Base-by-base conservation (phyloP, 164 flowering plant genomes). In the Vitis rupestris region DNA sequence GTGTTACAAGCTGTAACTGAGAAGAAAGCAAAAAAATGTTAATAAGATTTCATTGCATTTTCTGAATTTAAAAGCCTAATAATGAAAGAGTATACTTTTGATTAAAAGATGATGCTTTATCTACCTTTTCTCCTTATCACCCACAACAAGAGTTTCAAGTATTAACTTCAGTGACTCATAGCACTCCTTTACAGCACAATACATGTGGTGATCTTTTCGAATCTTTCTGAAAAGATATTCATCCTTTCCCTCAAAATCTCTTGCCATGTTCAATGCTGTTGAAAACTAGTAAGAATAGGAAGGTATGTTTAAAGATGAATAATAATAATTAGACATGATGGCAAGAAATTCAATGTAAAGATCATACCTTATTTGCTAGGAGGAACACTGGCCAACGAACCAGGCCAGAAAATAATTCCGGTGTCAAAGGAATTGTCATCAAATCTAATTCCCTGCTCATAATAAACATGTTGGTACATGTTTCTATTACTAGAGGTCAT, bases 361-460 rank as follows among this genome's bases (percentile, higher is more conserved):
- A 66, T 51, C 10, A 6, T 73, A 92, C 99, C 97, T 95, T 88
- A 73, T 86, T 81, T 76, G 94, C 90, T 50, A 95, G 78, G 50
- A 92, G 95, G 70, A 95, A 95, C 72, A 91, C 81, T 51, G 99
- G 99, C 96, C 99, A 95, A 51, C 76, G 84, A 67, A 92, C 74
- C 15, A 59, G 69, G 63, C 82, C 90, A 50, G 88, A 69, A 67
- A 81, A 66, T 66, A 83, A 64, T 64, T 88, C 92, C 49, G 90
- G 67, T 50, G 95, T 78, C 68, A 81, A 65, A 53, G 97, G 97
- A 56, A 95, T 87, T 30, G 77, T 85, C 97, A 95, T 90, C 81
- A 92, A 83, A 79, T 88, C 96, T 87, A 86, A 71, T 75, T 95
- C 99, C 83, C 99, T 94, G 87, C 68, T 37, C 17, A 67, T 5